phyloP scores from a whole-genome alignment of 192 early-diverging fungal species.

The Backusella luteola region DNA sequence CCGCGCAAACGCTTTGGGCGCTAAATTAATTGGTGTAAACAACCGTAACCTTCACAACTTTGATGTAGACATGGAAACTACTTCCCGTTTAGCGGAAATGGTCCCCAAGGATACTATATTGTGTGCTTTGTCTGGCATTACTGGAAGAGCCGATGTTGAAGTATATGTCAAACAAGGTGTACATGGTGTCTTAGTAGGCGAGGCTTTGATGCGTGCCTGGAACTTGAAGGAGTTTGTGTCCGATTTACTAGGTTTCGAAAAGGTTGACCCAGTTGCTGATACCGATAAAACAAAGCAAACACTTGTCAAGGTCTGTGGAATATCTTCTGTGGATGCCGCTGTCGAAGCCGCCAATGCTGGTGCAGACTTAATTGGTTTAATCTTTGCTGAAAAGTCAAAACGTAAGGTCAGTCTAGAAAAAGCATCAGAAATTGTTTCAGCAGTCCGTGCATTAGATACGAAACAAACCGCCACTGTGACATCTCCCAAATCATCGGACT shows the following conservation, averaged over 20 bases:
- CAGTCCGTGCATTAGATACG: slow-evolving; percentile 49
- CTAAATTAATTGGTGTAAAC: slow-evolving; percentile 95
- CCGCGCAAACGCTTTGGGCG: slow-evolving; percentile 74
- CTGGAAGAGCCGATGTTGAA: slow-evolving; percentile 76
- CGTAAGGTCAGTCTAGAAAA: slow-evolving; percentile 67
- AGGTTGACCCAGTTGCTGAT: neutral
- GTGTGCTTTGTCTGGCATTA: slow-evolving; percentile 91
- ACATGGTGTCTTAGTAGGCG: slow-evolving; percentile 85
- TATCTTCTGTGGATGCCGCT: slow-evolving; percentile 81
- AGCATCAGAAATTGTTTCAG: slow-evolving; percentile 72
- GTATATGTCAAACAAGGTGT: slow-evolving; percentile 78
- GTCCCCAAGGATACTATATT: slow-evolving; percentile 75
- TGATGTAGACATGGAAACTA: slow-evolving; percentile 89
- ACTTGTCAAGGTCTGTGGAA: slow-evolving; percentile 93
- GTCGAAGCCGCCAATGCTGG: slow-evolving; percentile 69
- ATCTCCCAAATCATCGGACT: slow-evolving; percentile 33
- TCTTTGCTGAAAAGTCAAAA: slow-evolving; percentile 81
- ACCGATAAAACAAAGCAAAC: slow-evolving; percentile 5
- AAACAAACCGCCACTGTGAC: neutral
- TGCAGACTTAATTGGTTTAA: slow-evolving; percentile 92
- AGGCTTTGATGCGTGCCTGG: slow-evolving; percentile 86
- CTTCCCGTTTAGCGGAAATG: slow-evolving; percentile 73
- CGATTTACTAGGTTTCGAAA: slow-evolving; percentile 53
- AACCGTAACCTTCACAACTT: slow-evolving; percentile 98
- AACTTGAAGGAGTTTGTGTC: slow-evolving; percentile 77